These are phyloP conservation scores for Gossypium lobatum DNA, from an alignment of 441 rosid genomes.

Conservation along the genomic window DNA sequence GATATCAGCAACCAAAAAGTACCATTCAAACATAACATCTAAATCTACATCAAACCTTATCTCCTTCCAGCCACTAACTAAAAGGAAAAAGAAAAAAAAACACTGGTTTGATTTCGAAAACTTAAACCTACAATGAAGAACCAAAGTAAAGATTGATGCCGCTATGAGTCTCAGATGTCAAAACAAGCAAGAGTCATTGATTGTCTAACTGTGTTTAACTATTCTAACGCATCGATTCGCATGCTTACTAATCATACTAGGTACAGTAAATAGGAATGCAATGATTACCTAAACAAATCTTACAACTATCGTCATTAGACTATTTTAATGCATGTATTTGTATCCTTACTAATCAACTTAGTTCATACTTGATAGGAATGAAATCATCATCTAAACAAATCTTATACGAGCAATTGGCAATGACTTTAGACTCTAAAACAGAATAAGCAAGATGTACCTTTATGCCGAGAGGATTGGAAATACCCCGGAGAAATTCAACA, in stretches of 20 bases:
- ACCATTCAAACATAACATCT: neutral
- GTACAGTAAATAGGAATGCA: neutral
- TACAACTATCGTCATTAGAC: neutral
- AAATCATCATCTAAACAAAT: neutral
- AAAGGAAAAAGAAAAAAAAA: neutral
- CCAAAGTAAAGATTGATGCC: neutral
- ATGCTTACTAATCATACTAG: neutral
- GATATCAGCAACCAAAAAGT: conserved; percentile 6
- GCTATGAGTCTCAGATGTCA: neutral
- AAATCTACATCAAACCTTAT: neutral
- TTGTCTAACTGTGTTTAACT: neutral
- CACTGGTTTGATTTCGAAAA: neutral
- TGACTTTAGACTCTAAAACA: neutral
- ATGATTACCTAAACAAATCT: neutral
- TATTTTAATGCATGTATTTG: neutral
- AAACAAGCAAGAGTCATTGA: neutral
- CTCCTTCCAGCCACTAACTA: neutral
- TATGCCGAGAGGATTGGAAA: conserved; percentile 48
- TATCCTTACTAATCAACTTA: neutral
- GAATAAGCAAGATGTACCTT: conserved; percentile 25
- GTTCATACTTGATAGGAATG: too few species aligned
- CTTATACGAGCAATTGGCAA: neutral
- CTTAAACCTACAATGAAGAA: neutral
- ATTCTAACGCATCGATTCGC: neutral
- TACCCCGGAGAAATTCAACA: conserved; percentile 51